Percentiles rank a stretch among this genome's conserved stretches.
Conservation (phyloP, 768 basidiomycete species). For the Rhodotorula graminis region DNA sequence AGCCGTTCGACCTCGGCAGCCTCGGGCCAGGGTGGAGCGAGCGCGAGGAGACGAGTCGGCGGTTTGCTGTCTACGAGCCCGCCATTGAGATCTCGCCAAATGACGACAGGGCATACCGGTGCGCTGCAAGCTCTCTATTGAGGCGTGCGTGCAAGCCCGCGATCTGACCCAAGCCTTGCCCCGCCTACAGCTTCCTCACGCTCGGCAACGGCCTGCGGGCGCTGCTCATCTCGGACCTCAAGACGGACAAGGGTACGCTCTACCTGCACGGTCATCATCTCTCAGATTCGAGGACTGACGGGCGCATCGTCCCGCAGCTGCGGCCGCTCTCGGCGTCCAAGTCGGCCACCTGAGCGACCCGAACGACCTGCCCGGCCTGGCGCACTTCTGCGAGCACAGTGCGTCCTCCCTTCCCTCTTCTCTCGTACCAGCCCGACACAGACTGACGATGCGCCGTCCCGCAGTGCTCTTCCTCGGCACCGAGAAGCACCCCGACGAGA, state of each 20-base stretch:
- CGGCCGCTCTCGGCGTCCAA: slow-evolving; percentile 49
- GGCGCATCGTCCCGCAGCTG: slow-evolving; percentile 18
- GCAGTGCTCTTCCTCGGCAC: slow-evolving; percentile 39
- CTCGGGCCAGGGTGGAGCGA: background rate
- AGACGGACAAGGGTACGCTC: slow-evolving; percentile 46
- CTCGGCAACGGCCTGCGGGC: slow-evolving; percentile 47
- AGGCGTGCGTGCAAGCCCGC: background rate
- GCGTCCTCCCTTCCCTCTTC: background rate
- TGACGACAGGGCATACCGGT: slow-evolving; percentile 24
- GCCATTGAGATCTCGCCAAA: slow-evolving; percentile 18
- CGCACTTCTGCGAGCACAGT: slow-evolving; percentile 47
- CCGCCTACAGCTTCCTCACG: slow-evolving; percentile 43
- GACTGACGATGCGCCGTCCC: too few species aligned
- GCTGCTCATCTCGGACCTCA: slow-evolving; percentile 47
- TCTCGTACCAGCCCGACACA: too few species aligned
- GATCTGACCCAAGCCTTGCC: too few species aligned
- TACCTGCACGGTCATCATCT: background rate
- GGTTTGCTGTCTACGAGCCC: background rate
- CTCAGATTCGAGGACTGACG: background rate
- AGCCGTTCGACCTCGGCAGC: background rate
- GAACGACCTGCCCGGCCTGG: slow-evolving; percentile 48
- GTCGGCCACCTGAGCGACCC: slow-evolving; percentile 50
- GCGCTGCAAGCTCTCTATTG: background rate
- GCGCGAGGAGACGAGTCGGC: background rate
- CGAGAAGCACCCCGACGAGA: slow-evolving; percentile 31